Conservation (phyloP, 495 filamentous ascomycete genomes). For the Articulospora tetracladia region DNA sequence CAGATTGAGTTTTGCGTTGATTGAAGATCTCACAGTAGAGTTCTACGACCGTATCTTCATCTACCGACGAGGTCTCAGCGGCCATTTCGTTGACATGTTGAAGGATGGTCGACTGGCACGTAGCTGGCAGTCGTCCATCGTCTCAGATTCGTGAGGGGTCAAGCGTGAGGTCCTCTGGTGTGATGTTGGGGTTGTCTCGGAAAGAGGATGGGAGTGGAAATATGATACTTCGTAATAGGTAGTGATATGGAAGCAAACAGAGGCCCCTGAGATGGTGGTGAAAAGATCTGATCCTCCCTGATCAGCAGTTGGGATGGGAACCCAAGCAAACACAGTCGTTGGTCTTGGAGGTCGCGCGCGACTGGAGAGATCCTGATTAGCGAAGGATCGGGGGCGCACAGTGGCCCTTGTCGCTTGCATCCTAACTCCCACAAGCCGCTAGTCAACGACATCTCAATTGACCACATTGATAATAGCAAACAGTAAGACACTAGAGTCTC, state of each 20-base stretch:
- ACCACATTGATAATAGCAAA: not conserved
- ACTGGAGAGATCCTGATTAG: not conserved
- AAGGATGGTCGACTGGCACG: no score
- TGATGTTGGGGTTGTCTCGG: not conserved
- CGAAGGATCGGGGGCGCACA: not conserved
- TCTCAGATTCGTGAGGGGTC: not conserved
- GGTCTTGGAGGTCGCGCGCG: not conserved
- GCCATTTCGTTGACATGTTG: no score
- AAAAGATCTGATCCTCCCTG: no score
- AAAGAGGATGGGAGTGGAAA: not conserved
- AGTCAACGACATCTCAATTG: conserved; percentile 7
- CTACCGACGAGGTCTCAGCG: no score
- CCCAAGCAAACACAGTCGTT: not conserved
- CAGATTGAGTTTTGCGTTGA: no score
- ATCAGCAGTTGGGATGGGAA: no score
- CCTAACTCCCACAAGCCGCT: not conserved
- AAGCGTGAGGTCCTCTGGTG: not conserved
- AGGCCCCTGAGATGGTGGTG: no score
- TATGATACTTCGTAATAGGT: not conserved
- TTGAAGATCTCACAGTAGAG: no score
- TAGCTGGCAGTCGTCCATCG: not conserved
- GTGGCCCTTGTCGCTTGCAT: conserved; percentile 4
- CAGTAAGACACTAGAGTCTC: not conserved
- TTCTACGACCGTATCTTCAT: no score
- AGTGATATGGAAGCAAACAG: not conserved